phyloP scores from a whole-genome alignment of 441 rosid genomes.

The Isatis lusitanica region DNA sequence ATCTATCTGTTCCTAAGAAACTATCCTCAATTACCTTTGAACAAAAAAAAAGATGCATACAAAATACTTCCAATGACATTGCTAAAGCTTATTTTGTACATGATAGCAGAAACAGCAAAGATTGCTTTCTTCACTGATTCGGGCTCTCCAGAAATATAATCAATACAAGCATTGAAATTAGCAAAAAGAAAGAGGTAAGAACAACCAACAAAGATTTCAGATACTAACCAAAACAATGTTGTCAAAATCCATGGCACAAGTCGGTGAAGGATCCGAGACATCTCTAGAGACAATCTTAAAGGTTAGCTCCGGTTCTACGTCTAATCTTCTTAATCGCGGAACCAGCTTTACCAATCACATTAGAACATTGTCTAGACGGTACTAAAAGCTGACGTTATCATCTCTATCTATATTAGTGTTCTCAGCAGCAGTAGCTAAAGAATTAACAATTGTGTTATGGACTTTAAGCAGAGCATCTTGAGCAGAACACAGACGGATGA shows the following conservation, averaged over 20 bases:
- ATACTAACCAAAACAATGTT: conserved; percentile 73
- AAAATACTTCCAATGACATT: background rate
- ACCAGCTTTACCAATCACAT: conserved; percentile 89
- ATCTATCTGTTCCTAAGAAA: background rate
- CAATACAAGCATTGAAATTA: conserved; percentile 1
- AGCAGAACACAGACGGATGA: conserved; percentile 65
- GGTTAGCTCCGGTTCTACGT: conserved; percentile 60
- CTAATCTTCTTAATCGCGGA: conserved; percentile 75
- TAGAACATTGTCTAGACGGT: conserved; percentile 92
- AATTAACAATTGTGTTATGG: conserved; percentile 64
- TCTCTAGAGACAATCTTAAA: conserved; percentile 82
- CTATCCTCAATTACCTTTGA: background rate
- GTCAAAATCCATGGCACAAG: conserved; percentile 95
- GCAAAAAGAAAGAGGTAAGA: background rate
- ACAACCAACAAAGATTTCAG: background rate
- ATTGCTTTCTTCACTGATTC: conserved; percentile 84
- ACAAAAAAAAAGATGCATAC: background rate
- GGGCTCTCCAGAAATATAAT: conserved; percentile 75
- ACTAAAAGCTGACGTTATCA: conserved; percentile 77
- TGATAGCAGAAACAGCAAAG: conserved; percentile 80
- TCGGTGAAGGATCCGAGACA: conserved; percentile 76
- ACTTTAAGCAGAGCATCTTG: conserved; percentile 91
- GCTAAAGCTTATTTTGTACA: conserved; percentile 61
- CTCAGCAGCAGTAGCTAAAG: conserved; percentile 47
- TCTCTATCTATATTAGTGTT: conserved; percentile 56